phyloP scores from a whole-genome alignment of 2,329 filamentous ascomycete species.

The Nannizziopsis barbatae region DNA sequence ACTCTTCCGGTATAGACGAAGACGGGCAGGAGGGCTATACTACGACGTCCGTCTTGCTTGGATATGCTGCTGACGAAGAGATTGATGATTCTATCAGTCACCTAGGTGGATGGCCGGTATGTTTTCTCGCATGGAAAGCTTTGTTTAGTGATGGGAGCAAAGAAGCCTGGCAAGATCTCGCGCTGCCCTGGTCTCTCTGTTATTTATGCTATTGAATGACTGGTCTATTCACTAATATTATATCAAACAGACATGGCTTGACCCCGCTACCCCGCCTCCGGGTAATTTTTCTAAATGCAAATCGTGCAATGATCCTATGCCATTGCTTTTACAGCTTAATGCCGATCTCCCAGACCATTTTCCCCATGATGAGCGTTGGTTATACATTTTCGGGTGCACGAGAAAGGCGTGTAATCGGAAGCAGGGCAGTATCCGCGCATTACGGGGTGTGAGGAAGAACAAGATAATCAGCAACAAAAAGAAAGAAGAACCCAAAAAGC shows the following conservation, averaged over 20 bases:
- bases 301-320: constrained; percentile 73
- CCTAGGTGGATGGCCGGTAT: constrained; percentile 75
- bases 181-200: background rate
- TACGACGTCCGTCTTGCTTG: constrained; percentile 72
- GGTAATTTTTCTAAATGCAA: constrained; percentile 73
- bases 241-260: constrained; percentile 65
- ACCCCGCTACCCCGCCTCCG: constrained; percentile 57
- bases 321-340: constrained; percentile 79
- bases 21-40: constrained; percentile 41
- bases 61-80: constrained; percentile 71
- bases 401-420: constrained; percentile 69
- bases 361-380: constrained; percentile 70
- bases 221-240: background rate
- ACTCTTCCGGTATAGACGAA: constrained; percentile 60
- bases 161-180: no score
- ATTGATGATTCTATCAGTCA: constrained; percentile 77
- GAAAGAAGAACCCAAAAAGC: constrained; percentile 17
- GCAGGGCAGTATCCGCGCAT: constrained; percentile 64
- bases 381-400: constrained; percentile 79
- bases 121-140: constrained; percentile 23
- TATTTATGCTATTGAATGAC: background rate
- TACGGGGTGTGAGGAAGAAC: constrained; percentile 54
- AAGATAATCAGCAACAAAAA: constrained; percentile 25
- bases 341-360: constrained; percentile 79
- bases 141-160: no score